Evolutionary conservation across 768 basidiomycete species (phyloP).

Genomic region (Auricularia sp.): DNA sequence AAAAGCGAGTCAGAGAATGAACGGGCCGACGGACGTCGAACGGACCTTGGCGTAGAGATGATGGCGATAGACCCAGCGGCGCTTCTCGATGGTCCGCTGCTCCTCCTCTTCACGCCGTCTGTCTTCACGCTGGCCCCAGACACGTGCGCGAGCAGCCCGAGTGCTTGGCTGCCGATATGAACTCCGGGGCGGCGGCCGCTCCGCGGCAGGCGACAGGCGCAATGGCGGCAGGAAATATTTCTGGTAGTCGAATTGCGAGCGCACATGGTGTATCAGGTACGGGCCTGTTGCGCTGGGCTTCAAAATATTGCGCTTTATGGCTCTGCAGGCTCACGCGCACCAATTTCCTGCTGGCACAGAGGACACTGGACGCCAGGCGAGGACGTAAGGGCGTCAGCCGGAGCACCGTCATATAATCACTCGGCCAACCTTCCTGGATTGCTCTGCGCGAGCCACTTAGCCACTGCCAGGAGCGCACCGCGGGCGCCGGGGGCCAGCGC

Average conservation of each 20-base stretch:
- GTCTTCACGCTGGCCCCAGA: conserved; percentile 33
- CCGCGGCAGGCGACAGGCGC: conserved; percentile 34
- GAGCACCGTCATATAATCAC: not conserved
- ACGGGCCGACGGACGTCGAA: conserved; percentile 4
- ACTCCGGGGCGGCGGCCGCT: conserved; percentile 23
- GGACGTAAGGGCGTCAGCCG: conserved; percentile 41
- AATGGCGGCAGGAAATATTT: conserved; percentile 69
- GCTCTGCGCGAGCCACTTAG: conserved; percentile 10
- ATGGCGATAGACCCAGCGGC: conserved; percentile 75
- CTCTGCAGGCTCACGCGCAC: not conserved
- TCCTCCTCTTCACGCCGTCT: conserved; percentile 52
- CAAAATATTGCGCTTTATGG: no score
- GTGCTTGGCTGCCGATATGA: conserved; percentile 19
- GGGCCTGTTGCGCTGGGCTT: conserved; percentile 24
- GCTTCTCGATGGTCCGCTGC: conserved; percentile 59
- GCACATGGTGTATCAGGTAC: conserved; percentile 71
- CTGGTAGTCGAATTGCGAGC: conserved; percentile 70
- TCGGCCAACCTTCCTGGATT: conserved; percentile 16
- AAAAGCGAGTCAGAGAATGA: not conserved
- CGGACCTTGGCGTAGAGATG: conserved; percentile 77
- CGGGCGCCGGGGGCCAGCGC: conserved; percentile 15
- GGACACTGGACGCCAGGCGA: conserved; percentile 41
- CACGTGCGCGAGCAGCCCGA: conserved; percentile 13
- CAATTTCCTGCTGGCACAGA: conserved; percentile 57
- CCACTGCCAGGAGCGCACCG: not conserved